Evolutionary conservation across 169 alveolate genomes (phyloP), one percentile per base, ranked within the genome.

Genomic region (Cyclospora cayetanensis): DNA sequence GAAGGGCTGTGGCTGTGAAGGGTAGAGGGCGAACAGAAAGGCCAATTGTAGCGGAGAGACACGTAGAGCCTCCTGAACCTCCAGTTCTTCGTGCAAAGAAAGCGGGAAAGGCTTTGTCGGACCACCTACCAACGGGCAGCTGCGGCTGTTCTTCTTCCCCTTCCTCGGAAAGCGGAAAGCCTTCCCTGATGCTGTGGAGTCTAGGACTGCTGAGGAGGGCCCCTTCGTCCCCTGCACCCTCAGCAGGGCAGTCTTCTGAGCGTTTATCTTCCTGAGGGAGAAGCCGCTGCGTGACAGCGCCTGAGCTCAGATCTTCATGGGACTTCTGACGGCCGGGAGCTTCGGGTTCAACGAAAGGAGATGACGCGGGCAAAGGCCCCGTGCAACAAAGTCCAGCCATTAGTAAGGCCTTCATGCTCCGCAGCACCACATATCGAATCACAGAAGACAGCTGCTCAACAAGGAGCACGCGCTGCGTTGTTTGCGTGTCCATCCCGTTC

Each of bases 351-450:
- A n/a, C 43, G 46, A 27, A 50, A 50, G 55, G 50, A 52, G 15
- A 50, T 12, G 31, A 60, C 12, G 34, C 83, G 92, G 88, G 85
- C 93, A 88, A 90, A 37, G 85, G 79, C 88, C 89, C 63, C 89
- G 94, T 72, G 93, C 89, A 94, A 60, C 94, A 94, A 43, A 94
- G 74, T 55, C 96, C 96, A 18, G 96, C 96, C 70, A 94, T 84
- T 20, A 94, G 87, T 83, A 94, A 91, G 18, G 96, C 94, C 89
- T 91, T 90, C 72, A 94, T 66, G 77, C 96, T 94, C 66, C 95
- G 65, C 74, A 94, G 68, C 60, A 91, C 91, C 46, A 94, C 83
- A 35, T 90, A 92, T n/a, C 94, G 89, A 42, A 93, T 84, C 35
- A 94, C 70, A 50, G 94, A 63, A 12, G 95, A 80, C 52, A 94